Evolutionary conservation across 2,329 filamentous ascomycete species (phyloP), one percentile per base, ranked within the genome.

Genomic region (Thielaviopsis cerberus): DNA sequence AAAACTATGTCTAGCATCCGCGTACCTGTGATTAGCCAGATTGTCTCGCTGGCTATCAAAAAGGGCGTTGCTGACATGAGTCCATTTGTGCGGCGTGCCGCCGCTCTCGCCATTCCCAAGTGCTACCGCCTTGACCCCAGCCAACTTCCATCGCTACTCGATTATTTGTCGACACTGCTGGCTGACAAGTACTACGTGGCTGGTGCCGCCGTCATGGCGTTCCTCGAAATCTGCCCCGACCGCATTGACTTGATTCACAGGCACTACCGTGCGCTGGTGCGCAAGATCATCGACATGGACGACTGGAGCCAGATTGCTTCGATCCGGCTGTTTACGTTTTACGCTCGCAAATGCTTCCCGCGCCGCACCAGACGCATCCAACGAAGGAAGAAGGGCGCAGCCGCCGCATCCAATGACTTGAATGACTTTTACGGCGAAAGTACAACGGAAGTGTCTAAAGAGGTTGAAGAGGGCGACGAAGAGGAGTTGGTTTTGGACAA

Each of bases 21-120:
- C n/a, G 91, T 98, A 0, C 91, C 92, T 0, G 90, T 96, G 55
- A 98, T 98, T 70, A 94, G 88, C 65, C 92, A 97, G 72, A 97
- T 98, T 63, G 91, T 98, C 17, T 91, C 88, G 17, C 73, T 98
- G 61, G 92, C 89, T 3, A 96, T 98, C 72, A 96, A 96, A 70
- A 88, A 92, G 66, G 92, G 92, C 4, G 81, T 82, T 23, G 88
- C 82, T 37, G 92, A 98, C 68, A 94, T 98, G 87, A 95, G 88
- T 65, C 87, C 92, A 0, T 83, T 88, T 64, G 92, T 98, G 55
- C 83, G 92, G 62, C 94, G 92, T 67, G 88, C 91, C 0, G 92
- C 92, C 17, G 92, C 92, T 13, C 74, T 97, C 63, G 87, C 92
- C 11, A 94, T 97, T 61, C 90, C 92, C 3, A 98, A 98, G 69